Conservation (phyloP, 139 green algal genomes). For the Auxenochlorella pyrenoidosa region DNA sequence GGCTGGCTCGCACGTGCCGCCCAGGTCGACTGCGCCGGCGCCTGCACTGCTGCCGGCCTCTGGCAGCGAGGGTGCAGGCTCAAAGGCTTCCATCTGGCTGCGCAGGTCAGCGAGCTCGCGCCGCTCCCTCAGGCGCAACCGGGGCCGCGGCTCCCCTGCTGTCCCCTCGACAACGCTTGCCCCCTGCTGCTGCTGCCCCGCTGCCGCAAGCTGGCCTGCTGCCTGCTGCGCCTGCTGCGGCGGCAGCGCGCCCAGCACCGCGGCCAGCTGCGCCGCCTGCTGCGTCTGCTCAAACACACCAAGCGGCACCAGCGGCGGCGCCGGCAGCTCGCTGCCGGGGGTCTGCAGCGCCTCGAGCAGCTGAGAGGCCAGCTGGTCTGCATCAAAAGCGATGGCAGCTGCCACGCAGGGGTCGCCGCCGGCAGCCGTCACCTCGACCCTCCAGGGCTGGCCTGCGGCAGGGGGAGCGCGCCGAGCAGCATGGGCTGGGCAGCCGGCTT, state of each 20-base stretch:
- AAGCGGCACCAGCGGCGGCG: conserved; percentile 4
- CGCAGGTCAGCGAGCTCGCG: neutral
- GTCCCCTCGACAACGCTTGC: neutral
- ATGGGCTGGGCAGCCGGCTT: too few relatives aligned
- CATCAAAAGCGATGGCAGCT: too few relatives aligned
- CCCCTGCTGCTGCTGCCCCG: neutral
- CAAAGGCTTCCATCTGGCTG: neutral
- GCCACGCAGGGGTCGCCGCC: too few relatives aligned
- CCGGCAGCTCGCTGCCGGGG: neutral
- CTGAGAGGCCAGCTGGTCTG: neutral
- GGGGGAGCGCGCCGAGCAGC: too few relatives aligned
- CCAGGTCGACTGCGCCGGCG: neutral
- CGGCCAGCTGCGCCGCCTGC: neutral
- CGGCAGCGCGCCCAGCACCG: neutral
- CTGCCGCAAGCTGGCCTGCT: neutral
- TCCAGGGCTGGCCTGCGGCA: too few relatives aligned
- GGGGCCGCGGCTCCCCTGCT: neutral
- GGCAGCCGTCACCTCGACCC: too few relatives aligned
- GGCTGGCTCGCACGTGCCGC: neutral
- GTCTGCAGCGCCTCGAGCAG: neutral
- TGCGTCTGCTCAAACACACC: neutral
- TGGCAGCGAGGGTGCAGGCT: too few relatives aligned
- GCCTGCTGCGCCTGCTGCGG: neutral
- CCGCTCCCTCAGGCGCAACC: neutral
- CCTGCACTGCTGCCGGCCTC: neutral